A percentile compares a stretch with the other conserved stretches of the same genome.
phyloP scores from a whole-genome alignment of 306 rosid species.

The Glycine tomentella region DNA sequence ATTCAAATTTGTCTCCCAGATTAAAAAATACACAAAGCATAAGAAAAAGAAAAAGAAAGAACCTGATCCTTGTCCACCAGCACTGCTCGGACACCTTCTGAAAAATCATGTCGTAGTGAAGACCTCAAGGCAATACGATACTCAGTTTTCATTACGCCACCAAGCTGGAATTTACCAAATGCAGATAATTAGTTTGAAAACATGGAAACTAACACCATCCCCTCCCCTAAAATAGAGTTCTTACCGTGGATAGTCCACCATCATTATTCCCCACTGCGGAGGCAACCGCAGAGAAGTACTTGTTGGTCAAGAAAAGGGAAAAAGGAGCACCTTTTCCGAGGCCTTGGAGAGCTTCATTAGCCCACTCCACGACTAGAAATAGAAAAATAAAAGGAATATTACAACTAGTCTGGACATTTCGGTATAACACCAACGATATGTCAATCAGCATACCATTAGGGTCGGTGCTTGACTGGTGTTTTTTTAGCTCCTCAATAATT shows the following conservation, averaged over 20 bases:
- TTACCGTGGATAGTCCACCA: constrained; percentile 75
- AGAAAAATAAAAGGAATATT: constrained; percentile 21
- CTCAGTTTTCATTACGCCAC: constrained; percentile 87
- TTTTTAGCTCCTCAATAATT: constrained; percentile 77
- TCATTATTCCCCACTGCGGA: constrained; percentile 65
- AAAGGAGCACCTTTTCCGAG: constrained; percentile 94
- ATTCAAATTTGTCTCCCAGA: constrained; percentile 28
- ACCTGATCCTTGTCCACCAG: constrained; percentile 99
- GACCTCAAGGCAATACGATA: constrained; percentile 90
- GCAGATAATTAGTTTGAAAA: constrained; percentile 18
- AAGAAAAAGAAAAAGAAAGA: constrained; percentile 37
- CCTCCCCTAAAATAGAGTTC: constrained; percentile 34
- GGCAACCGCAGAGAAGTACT: constrained; percentile 79
- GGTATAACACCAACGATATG: constrained; percentile 11
- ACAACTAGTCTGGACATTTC: constrained; percentile 31
- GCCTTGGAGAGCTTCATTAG: constrained; percentile 93
- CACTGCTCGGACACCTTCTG: constrained; percentile 96
- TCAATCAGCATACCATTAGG: constrained; percentile 67
- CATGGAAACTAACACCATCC: not conserved
- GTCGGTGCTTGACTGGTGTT: constrained; percentile 68
- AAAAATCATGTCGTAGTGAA: constrained; percentile 80
- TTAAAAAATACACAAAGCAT: constrained; percentile 9
- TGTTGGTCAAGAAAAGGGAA: constrained; percentile 84
- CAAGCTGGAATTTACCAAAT: constrained; percentile 62
- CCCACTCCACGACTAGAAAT: constrained; percentile 86